Conservation (phyloP, 148 eudicot genomes). For the Nepenthes mirabilis region DNA sequence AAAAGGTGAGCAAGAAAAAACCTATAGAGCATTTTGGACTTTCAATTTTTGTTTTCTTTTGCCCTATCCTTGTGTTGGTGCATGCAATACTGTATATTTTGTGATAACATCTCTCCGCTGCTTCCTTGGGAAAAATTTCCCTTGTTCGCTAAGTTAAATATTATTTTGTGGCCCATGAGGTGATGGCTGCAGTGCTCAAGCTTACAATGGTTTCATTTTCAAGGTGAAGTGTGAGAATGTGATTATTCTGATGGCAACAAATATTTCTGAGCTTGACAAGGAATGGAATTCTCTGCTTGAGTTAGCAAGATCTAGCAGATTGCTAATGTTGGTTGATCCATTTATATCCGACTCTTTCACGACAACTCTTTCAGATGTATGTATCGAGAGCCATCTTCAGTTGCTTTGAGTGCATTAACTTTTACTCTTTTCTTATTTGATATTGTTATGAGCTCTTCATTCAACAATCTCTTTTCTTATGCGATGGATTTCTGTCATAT, state of each 20-base stretch:
- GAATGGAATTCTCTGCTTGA: slow-evolving; percentile 83
- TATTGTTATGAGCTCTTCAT: neutral
- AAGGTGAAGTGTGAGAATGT: slow-evolving; percentile 88
- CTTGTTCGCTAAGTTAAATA: neutral
- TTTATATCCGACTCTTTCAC: slow-evolving; percentile 51
- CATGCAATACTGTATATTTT: too few relatives aligned
- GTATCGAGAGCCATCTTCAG: slow-evolving; percentile 10
- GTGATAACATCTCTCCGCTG: too few relatives aligned
- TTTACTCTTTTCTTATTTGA: neutral
- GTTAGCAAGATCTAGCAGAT: slow-evolving; percentile 32
- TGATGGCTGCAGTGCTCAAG: slow-evolving; percentile 1
- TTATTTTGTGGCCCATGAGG: neutral
- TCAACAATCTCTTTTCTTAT: too few relatives aligned
- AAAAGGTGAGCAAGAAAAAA: too few relatives aligned
- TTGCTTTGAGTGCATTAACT: neutral
- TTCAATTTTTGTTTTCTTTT: too few relatives aligned
- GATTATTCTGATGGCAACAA: slow-evolving; percentile 58
- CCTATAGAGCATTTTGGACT: too few relatives aligned
- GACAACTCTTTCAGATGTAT: slow-evolving; percentile 64
- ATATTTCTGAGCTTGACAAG: slow-evolving; percentile 53
- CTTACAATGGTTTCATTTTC: slow-evolving; percentile 18
- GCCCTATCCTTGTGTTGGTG: too few relatives aligned
- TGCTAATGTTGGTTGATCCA: slow-evolving; percentile 31
- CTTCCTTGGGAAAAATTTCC: too few relatives aligned
- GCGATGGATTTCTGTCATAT: too few relatives aligned